Conservation (phyloP, 768 basidiomycete genomes). For the Fibroporia radiculosa region DNA sequence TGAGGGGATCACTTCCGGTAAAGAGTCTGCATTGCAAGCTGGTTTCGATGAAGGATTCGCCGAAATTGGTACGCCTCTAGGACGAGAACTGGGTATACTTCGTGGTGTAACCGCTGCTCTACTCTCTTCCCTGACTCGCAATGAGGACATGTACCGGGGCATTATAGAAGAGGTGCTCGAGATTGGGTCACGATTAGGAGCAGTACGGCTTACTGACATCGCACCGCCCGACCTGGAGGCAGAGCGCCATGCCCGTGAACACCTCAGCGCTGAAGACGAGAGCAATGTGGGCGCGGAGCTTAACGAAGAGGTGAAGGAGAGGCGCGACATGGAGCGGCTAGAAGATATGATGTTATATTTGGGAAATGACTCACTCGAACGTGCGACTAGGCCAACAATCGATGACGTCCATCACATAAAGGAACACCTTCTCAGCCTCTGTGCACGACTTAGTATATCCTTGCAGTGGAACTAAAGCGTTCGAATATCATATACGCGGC, state of each 20-base stretch:
- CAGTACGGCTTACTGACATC: constrained; percentile 63
- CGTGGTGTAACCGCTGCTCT: constrained; percentile 67
- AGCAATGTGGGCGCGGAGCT: constrained; percentile 15
- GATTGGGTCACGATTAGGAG: constrained; percentile 47
- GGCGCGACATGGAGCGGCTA: constrained; percentile 42
- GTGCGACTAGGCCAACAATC: constrained; percentile 10
- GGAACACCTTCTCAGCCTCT: constrained; percentile 11
- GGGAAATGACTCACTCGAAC: constrained; percentile 2
- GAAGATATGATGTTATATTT: constrained; percentile 49
- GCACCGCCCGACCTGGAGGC: constrained; percentile 73
- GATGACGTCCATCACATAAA: constrained; percentile 17
- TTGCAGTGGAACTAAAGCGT: constrained; percentile 15
- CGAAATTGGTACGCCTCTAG: constrained; percentile 60
- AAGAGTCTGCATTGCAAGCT: constrained; percentile 77
- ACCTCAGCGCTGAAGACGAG: constrained; percentile 31
- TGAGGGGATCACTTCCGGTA: constrained; percentile 93
- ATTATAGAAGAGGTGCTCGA: constrained; percentile 40
- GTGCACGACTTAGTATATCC: constrained; percentile 8
- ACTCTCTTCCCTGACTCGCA: constrained; percentile 43
- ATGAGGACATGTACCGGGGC: constrained; percentile 13
- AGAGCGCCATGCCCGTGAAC: constrained; percentile 65
- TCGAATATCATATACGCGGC: no score
- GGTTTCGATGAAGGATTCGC: constrained; percentile 90
- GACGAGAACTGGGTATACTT: constrained; percentile 68
- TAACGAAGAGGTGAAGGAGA: constrained; percentile 36